These are phyloP conservation scores for Trypanosoma melophagium DNA, from an alignment of 208 protist species.

Conservation along the genomic window DNA sequence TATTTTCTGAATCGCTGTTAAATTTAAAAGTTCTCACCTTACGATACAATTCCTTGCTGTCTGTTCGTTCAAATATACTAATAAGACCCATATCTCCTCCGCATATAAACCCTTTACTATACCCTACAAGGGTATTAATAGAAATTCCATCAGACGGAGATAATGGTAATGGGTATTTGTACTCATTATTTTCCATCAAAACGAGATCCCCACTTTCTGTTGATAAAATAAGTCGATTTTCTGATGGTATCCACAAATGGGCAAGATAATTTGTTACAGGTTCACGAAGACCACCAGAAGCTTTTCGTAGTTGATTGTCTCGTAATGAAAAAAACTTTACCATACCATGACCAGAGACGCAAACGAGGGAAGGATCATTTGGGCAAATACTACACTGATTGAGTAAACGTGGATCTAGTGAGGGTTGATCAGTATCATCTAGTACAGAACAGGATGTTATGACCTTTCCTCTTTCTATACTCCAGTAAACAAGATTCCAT, in stretches of 20 bases:
- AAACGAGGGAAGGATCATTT: conserved; percentile 83
- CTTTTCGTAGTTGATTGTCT: conserved; percentile 75
- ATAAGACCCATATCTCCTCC: conserved; percentile 93
- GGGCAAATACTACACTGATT: conserved; percentile 92
- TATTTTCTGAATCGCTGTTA: conserved; percentile 58
- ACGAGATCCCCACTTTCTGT: conserved; percentile 93
- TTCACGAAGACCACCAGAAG: conserved; percentile 60
- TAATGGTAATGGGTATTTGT: conserved; percentile 78
- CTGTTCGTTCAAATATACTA: conserved; percentile 90
- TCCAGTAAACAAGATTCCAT: conserved; percentile 94
- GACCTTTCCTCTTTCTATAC: conserved; percentile 88
- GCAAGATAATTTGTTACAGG: conserved; percentile 88
- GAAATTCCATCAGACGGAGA: conserved; percentile 87
- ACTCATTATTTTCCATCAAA: conserved; percentile 91
- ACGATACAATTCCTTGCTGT: conserved; percentile 93
- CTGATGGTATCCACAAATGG: conserved; percentile 91
- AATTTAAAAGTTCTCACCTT: conserved; percentile 92
- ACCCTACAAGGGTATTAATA: conserved; percentile 84
- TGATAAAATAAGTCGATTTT: conserved; percentile 88
- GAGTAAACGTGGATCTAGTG: conserved; percentile 60
- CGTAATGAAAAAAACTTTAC: conserved; percentile 88
- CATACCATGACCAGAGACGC: conserved; percentile 89
- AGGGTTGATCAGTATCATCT: conserved; percentile 41
- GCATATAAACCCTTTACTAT: conserved; percentile 95
- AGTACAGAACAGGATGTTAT: conserved; percentile 60